These are phyloP conservation scores for Phlebiopsis flavidoalba DNA, from an alignment of 768 basidiomycete species.

Conservation along the genomic window DNA sequence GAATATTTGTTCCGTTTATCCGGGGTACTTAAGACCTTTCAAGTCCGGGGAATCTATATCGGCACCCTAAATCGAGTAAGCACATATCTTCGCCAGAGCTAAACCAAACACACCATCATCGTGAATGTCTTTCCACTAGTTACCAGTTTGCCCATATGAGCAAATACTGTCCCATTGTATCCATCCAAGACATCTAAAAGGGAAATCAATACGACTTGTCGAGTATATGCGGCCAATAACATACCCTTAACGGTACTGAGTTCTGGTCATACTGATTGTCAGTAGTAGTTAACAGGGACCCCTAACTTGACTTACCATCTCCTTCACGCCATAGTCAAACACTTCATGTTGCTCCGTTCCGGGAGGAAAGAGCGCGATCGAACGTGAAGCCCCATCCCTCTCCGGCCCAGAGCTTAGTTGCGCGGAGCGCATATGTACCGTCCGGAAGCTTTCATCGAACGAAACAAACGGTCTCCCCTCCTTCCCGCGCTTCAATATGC, in stretches of 20 bases:
- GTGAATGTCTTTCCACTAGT: conserved; percentile 94
- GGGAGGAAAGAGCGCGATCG: conserved; percentile 94
- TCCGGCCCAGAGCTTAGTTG: conserved; percentile 76
- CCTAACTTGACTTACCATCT: conserved; percentile 55
- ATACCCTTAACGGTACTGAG: conserved; percentile 84
- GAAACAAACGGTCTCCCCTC: conserved; percentile 86
- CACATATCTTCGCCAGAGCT: conserved; percentile 1
- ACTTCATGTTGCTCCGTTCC: conserved; percentile 88
- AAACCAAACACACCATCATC: conserved; percentile 75
- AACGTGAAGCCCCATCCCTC: conserved; percentile 97
- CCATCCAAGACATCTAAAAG: conserved; percentile 90
- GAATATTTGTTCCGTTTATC: conserved; percentile 98
- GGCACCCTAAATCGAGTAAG: conserved; percentile 61
- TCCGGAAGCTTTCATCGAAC: conserved; percentile 83
- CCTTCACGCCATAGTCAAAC: conserved; percentile 98
- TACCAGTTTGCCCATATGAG: conserved; percentile 83
- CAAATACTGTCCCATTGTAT: conserved; percentile 95
- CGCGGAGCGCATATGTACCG: conserved; percentile 73
- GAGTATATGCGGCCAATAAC: not conserved
- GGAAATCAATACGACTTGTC: not conserved
- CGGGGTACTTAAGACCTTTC: conserved; percentile 96
- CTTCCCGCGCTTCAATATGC: conserved; percentile 83
- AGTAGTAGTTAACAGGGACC: not conserved
- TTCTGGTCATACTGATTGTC: not conserved
- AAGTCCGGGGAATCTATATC: conserved; percentile 93